Percentiles rank a stretch among this genome's conserved stretches.
These are phyloP conservation scores for Ceratobasidium sp. DNA, from an alignment of 1,284 basidiomycete genomes.

Conservation along the genomic window DNA sequence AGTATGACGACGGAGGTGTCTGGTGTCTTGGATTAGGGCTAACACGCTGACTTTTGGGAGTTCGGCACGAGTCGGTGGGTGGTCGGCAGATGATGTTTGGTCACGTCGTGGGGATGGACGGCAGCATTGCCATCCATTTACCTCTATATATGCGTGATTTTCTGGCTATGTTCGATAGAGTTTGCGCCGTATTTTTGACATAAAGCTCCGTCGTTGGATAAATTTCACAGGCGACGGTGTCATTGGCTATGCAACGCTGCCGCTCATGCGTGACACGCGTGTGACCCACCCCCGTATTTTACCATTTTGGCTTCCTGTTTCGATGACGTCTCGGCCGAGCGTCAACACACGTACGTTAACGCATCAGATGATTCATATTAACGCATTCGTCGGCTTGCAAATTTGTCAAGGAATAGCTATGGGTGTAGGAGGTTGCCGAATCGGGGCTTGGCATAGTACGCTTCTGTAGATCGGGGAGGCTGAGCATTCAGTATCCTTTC, in stretches of 20 bases:
- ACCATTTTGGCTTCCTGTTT: neutral
- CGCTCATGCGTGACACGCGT: neutral
- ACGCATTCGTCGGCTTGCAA: no score
- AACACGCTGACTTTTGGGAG: neutral
- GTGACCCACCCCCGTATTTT: neutral
- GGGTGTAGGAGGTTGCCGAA: no score
- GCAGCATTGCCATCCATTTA: neutral
- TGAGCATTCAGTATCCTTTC: no score
- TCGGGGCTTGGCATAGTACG: no score
- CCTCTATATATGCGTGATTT: neutral
- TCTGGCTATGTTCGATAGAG: neutral
- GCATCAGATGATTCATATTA: no score
- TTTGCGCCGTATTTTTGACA: no score
- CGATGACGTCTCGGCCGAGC: neutral
- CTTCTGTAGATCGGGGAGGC: no score
- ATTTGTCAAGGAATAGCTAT: no score
- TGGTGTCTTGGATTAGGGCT: neutral
- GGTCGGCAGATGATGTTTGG: neutral
- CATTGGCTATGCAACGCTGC: neutral
- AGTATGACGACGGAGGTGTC: neutral
- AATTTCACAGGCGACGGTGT: no score
- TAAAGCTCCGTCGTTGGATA: no score
- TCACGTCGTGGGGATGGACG: neutral
- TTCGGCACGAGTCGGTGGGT: neutral
- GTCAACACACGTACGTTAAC: neutral